Base-by-base conservation (phyloP, 768 basidiomycete species). In the Russula olivacea region DNA sequence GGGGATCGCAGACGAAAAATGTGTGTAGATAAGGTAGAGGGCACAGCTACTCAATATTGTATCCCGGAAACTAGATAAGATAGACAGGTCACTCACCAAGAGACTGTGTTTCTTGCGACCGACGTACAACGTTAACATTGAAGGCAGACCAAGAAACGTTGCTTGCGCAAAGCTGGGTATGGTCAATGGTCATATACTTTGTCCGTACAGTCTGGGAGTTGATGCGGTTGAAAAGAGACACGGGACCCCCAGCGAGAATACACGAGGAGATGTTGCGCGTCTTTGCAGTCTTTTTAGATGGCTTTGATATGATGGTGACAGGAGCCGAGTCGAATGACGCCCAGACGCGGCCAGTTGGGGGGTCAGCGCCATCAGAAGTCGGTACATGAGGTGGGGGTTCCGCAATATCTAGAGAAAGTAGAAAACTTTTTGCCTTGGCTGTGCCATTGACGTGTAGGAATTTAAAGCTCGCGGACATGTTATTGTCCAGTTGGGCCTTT, bases 151-250 rank as follows among this genome's bases (percentile, higher is more conserved):
- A 96, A 51, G 88, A 82, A 67, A 90, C 79, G 72, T 93, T 93
- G 74, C 89, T 92, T n/a, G 93, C 91, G 75, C 88, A 89, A 61
- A 93, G 77, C 71, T 87, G 85, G 56, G 82, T 85, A 68, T 86
- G 83, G 68, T 95, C 92, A 72, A 95, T 87, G 59, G 90, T 91
- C 91, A 98, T 93, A 75, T 95, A 98, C 78, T 96, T 96, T 61
- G 94, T 97, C 71, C 94, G 88, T 63, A 96, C 93, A 43, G 94
- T 93, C 76, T 98, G 94, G 15, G 91, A 91, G 75, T 96, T 94
- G 81, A 98, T 93, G 70, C 94, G 88, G 74, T 94, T 93, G 81
- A 94, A 96, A 52, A 98, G 82, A 58, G 92, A 91, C 55, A 98
- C 91, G 40, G 92, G 89, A 23, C 91, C 89, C 53, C 90, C 89